A percentile compares a stretch with the other conserved stretches of the same genome.
Conservation (phyloP, 139 green algal genomes). For the Chlamydomonas sphaeroides region DNA sequence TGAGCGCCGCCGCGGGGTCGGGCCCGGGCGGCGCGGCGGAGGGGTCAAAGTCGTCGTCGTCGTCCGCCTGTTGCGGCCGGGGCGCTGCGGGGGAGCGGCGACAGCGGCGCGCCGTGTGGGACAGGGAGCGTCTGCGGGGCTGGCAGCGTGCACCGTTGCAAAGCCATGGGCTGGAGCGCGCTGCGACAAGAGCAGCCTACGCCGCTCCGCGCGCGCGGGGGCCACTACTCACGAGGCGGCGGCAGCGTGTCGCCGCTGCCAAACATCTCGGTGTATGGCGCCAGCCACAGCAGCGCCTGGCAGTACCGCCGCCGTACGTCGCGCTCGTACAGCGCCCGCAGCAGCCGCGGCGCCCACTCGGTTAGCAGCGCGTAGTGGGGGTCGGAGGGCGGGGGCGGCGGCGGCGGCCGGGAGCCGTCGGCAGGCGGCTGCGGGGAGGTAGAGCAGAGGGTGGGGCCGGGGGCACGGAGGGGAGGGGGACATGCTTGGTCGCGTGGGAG, state of each 20-base stretch:
- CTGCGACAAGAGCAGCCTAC: too few species aligned
- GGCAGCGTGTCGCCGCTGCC: neutral
- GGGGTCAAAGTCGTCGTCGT: neutral
- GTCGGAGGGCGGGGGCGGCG: neutral
- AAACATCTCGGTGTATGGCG: constrained; percentile 71
- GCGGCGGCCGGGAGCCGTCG: neutral
- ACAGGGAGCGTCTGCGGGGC: too few species aligned
- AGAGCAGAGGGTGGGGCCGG: neutral
- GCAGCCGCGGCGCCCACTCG: constrained; percentile 61
- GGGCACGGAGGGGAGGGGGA: neutral
- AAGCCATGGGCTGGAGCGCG: too few species aligned
- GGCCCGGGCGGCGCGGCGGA: constrained; percentile 7
- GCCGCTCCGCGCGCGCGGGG: too few species aligned
- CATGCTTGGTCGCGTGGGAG: too few species aligned
- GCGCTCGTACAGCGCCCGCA: constrained; percentile 82
- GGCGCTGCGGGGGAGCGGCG: too few species aligned
- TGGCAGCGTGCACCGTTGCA: too few species aligned
- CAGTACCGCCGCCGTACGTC: constrained; percentile 81
- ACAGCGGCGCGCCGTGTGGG: too few species aligned
- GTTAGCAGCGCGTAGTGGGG: constrained; percentile 39
- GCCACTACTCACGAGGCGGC: neutral
- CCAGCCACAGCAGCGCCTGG: constrained; percentile 83
- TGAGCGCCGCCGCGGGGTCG: constrained; percentile 28
- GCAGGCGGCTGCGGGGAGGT: neutral
- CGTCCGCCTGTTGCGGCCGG: too few species aligned